Base-by-base conservation (phyloP, 2,329 filamentous ascomycete species). In the Metarhizium album region DNA sequence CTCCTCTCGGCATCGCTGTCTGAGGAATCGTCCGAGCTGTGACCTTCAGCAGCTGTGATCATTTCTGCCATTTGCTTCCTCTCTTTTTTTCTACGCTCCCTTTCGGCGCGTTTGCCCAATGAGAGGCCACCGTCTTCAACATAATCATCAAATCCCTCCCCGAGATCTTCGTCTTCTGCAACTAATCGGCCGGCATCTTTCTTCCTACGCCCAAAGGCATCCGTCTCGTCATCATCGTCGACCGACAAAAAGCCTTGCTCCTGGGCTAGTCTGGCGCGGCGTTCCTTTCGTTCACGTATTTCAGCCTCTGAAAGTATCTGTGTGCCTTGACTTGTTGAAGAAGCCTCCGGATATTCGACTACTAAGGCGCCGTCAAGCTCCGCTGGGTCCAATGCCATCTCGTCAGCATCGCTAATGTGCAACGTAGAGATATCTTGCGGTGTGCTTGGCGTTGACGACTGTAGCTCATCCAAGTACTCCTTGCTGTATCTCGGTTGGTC, bases 141-240 rank as follows among this genome's bases (percentile, higher is more conserved):
- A 59, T 87, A 95, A 50, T 91, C 85, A 53, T 97, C 91, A 59
- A 95, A 97, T 0, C 90, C 90, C 69, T 97, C 93, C 37, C 87
- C 87, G 0, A 96, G 78, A 61, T 97, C 89, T 63, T 97, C 91
- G 59, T 97, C 91, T 33, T 96, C 90, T 42, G 77, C 79, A 5
- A 90, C 78, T 2, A 97, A 76, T 1, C 91, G 79, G 5, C 85
- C 86, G 54, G 90, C 78, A 33, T 80, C 78, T 56, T 85, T 81
- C 59, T 83, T 80, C 56, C 80, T 80, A 18, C 57, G 68, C 2
- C 56, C 54, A 20, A 56, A 57, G 7, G 68, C 62, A 27, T 62
- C 62, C 20, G 76, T 73, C n/a, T 77, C 76, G n/a, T 74, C 74
- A 33, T 77, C 79, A 33, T 77, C 79, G 50, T 80, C 74, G 0